These are phyloP conservation scores for Aspergillus caelatus DNA, from an alignment of 2,329 filamentous ascomycete genomes.

Conservation along the genomic window DNA sequence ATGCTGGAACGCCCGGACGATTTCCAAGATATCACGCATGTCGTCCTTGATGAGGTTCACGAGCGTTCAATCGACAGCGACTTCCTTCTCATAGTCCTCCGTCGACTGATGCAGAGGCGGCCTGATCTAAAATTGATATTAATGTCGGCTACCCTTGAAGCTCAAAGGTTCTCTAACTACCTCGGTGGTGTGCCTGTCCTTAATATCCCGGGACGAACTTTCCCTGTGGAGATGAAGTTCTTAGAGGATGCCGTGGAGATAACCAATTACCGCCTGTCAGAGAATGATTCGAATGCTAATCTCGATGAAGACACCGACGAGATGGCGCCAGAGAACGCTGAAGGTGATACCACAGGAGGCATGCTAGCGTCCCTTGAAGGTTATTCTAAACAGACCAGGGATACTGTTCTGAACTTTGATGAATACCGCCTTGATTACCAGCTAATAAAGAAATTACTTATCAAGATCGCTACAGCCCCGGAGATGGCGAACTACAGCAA, in stretches of 20 bases:
- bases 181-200: conserved; percentile 83
- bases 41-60: conserved; percentile 97
- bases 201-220: conserved; percentile 89
- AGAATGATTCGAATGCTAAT: conserved; percentile 51
- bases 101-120: conserved; percentile 74
- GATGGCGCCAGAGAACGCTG: conserved; percentile 50
- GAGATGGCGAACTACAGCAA: conserved; percentile 74
- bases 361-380: conserved; percentile 67
- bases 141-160: conserved; percentile 97
- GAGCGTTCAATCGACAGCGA: conserved; percentile 96
- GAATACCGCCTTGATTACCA: conserved; percentile 92
- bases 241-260: conserved; percentile 91
- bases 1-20: conserved; percentile 92
- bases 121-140: conserved; percentile 88
- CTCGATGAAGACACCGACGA: conserved; percentile 52
- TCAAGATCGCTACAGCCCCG: conserved; percentile 71
- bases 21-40: conserved; percentile 84
- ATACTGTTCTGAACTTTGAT: conserved; percentile 75
- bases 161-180: conserved; percentile 86
- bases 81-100: conserved; percentile 89
- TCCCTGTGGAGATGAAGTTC: conserved; percentile 84
- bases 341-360: conserved; percentile 56
- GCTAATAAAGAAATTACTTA: conserved; percentile 77
- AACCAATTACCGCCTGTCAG: conserved; percentile 73
- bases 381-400: conserved; percentile 77